Conservation (phyloP, 176 grass and related monocot genomes). For the Pontederia crassipes region DNA sequence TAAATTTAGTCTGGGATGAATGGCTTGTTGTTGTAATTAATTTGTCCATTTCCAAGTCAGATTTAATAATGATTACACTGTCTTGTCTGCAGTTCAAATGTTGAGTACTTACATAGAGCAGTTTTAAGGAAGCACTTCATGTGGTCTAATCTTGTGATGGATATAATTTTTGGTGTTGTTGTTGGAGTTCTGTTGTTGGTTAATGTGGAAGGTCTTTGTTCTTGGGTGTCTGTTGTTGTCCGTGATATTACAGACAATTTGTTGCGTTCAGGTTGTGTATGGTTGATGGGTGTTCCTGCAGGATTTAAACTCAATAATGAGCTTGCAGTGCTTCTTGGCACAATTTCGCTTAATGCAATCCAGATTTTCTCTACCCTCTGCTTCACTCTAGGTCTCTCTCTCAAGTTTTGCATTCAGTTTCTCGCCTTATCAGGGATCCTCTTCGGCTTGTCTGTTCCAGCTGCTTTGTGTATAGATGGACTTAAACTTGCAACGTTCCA, state of each 20-base stretch:
- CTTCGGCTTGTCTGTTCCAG: conserved; percentile 58
- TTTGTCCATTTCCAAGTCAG: not conserved
- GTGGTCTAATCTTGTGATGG: conserved; percentile 61
- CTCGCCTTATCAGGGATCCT: conserved; percentile 53
- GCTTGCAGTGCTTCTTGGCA: conserved; percentile 76
- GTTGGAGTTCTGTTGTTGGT: conserved; percentile 40
- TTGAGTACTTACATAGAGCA: conserved; percentile 56
- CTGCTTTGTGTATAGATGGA: conserved; percentile 65
- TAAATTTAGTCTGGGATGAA: not conserved
- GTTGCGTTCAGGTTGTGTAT: conserved; percentile 84
- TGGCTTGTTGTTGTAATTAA: not conserved
- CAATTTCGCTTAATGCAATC: conserved; percentile 71
- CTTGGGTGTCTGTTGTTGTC: conserved; percentile 32
- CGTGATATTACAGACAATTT: conserved; percentile 52
- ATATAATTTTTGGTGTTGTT: conserved; percentile 65
- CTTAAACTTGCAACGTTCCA: conserved; percentile 64
- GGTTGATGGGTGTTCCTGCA: conserved; percentile 95
- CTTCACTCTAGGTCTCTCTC: conserved; percentile 48
- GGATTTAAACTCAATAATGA: conserved; percentile 95
- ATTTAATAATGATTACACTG: conserved; percentile 13
- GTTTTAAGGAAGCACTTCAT: conserved; percentile 51
- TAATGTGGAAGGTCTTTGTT: conserved; percentile 49
- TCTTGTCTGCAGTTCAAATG: conserved; percentile 49
- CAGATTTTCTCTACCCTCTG: conserved; percentile 92
- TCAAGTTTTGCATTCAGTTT: conserved; percentile 38